Percentiles rank a stretch among this genome's conserved stretches.
phyloP scores from a whole-genome alignment of 805 yeast genomes.

The Suhomyces canberraensis region DNA sequence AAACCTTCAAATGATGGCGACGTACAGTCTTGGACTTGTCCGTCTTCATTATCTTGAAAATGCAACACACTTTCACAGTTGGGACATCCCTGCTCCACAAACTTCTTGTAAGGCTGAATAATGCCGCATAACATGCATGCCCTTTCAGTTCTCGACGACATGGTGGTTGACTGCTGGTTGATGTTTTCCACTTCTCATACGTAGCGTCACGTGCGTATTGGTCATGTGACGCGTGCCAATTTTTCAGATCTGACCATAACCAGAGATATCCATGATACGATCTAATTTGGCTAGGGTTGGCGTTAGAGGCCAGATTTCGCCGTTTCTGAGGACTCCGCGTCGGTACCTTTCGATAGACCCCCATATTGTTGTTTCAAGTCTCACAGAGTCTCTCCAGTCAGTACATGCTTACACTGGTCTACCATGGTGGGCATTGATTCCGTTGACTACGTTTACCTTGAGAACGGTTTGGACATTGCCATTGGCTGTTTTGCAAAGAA shows the following conservation, averaged over 20 bases:
- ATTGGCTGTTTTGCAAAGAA: slow-evolving; percentile 68
- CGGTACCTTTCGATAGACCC: slow-evolving; percentile 27
- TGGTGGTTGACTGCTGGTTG: slow-evolving; percentile 9
- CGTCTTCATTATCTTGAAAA: slow-evolving; percentile 73
- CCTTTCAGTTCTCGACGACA: slow-evolving; percentile 70
- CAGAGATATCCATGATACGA: neutral
- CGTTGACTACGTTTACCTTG: slow-evolving; percentile 63
- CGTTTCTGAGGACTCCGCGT: neutral
- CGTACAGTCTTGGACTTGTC: slow-evolving; percentile 84
- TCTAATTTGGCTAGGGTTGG: too few species aligned
- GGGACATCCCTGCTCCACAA: slow-evolving; percentile 88
- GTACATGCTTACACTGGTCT: slow-evolving; percentile 57
- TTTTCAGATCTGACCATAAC: neutral
- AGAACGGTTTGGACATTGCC: slow-evolving; percentile 74
- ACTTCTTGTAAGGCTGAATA: slow-evolving; percentile 70
- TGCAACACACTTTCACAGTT: slow-evolving; percentile 90
- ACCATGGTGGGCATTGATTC: slow-evolving; percentile 84
- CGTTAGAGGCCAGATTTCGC: too few species aligned
- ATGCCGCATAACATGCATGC: slow-evolving; percentile 98
- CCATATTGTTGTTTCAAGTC: slow-evolving; percentile 24
- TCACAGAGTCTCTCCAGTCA: slow-evolving; percentile 41
- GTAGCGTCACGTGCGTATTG: slow-evolving; percentile 1
- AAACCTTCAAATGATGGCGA: slow-evolving; percentile 95
- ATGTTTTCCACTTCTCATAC: neutral
- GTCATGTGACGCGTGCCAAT: neutral